These are phyloP conservation scores for Boletus fagicola DNA, from an alignment of 768 basidiomycete genomes.

Conservation along the genomic window DNA sequence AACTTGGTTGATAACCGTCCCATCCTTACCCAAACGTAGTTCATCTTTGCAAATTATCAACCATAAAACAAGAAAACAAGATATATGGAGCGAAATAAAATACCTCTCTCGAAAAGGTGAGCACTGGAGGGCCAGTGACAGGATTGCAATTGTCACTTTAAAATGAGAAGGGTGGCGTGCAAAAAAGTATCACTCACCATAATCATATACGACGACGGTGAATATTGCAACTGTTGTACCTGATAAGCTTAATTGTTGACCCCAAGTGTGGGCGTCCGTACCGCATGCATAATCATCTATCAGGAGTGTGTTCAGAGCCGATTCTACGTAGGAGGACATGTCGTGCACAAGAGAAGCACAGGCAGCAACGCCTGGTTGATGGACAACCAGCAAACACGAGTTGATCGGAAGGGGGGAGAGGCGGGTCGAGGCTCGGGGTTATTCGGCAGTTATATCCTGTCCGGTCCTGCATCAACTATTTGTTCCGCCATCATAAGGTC, in stretches of 20 bases:
- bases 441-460: not conserved
- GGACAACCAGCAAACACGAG: not conserved
- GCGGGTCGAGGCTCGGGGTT: not conserved
- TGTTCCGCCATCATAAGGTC: no score
- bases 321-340: constrained; percentile 5
- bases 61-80: not conserved
- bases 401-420: not conserved
- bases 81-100: not conserved
- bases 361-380: not conserved
- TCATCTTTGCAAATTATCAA: constrained; percentile 6
- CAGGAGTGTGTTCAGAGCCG: not conserved
- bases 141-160: not conserved
- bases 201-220: constrained; percentile 9
- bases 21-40: constrained; percentile 13
- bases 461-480: not conserved
- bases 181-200: not conserved
- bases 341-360: not conserved
- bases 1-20: not conserved
- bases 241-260: not conserved
- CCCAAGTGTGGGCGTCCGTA: not conserved
- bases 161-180: not conserved
- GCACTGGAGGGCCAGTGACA: constrained; percentile 1
- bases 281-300: not conserved
- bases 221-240: not conserved
- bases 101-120: constrained; percentile 17